A percentile compares a stretch with the other conserved stretches of the same genome.
Conservation (phyloP, 1,284 basidiomycete species). For the Pyrrhoderma lamaoense region DNA sequence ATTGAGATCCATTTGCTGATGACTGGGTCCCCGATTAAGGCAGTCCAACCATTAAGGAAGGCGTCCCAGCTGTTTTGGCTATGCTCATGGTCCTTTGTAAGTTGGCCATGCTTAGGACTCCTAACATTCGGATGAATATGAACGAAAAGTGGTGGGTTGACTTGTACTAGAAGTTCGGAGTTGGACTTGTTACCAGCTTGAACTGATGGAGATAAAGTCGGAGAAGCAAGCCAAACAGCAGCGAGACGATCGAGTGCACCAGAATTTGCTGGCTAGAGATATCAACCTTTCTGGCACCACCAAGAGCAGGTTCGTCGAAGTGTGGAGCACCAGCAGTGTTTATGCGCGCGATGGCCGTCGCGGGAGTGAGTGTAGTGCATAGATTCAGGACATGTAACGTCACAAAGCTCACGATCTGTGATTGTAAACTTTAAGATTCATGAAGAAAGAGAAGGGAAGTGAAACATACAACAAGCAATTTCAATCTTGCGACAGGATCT, state of each 20-base stretch:
- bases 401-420: conserved; percentile 80
- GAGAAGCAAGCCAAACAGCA: conserved; percentile 24
- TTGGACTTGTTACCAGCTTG: neutral
- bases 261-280: conserved; percentile 52
- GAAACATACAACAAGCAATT: conserved; percentile 71
- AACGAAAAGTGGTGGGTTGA: conserved; percentile 61
- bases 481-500: conserved; percentile 83
- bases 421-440: neutral
- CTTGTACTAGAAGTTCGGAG: conserved; percentile 58
- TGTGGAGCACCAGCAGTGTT: conserved; percentile 28
- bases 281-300: conserved; percentile 45
- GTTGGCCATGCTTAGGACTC: conserved; percentile 22
- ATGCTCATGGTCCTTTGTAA: neutral
- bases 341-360: conserved; percentile 55
- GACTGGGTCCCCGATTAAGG: conserved; percentile 92
- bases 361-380: conserved; percentile 83
- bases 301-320: conserved; percentile 17
- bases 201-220: conserved; percentile 27
- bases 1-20: conserved; percentile 95
- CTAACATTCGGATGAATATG: conserved; percentile 36
- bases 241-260: conserved; percentile 55
- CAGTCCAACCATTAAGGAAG: conserved; percentile 92
- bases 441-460: neutral
- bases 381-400: conserved; percentile 89
- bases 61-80: conserved; percentile 47